A percentile compares a stretch with the other conserved stretches of the same genome.
Conservation (phyloP, 1,139 yeast genomes). For the Magnusiomyces paraingens region DNA sequence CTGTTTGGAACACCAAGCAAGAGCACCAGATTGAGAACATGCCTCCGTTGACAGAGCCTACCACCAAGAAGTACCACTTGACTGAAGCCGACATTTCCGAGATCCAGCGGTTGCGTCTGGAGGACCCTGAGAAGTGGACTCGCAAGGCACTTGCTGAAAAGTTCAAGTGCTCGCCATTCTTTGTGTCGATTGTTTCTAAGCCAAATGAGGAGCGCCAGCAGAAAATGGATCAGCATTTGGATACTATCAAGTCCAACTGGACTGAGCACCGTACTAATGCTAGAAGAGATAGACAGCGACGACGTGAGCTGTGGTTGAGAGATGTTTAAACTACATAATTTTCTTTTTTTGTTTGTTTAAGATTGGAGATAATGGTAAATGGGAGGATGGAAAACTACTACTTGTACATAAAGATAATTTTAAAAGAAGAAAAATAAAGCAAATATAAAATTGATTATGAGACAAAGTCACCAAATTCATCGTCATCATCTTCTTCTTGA, state of each 20-base stretch:
- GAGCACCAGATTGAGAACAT: constrained; percentile 29
- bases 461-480: constrained; percentile 42
- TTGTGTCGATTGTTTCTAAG: constrained; percentile 48
- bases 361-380: background rate
- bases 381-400: background rate
- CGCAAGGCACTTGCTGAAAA: constrained; percentile 60
- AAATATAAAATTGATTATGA: constrained; percentile 13
- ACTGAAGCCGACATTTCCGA: constrained; percentile 55
- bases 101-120: constrained; percentile 53
- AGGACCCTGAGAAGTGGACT: constrained; percentile 61
- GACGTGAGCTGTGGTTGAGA: constrained; percentile 57
- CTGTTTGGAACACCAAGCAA: constrained; percentile 28
- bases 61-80: constrained; percentile 51
- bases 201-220: constrained; percentile 36
- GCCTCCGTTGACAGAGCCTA: constrained; percentile 34
- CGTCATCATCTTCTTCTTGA: constrained; percentile 24
- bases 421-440: background rate
- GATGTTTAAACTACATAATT: constrained; percentile 40
- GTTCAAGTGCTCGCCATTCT: constrained; percentile 50
- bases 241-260: constrained; percentile 44
- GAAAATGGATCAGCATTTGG: constrained; percentile 43
- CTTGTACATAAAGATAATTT: background rate
- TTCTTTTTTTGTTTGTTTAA: no score
- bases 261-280: constrained; percentile 41
- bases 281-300: constrained; percentile 48